Conservation (phyloP, 2,329 filamentous ascomycete genomes). For the Trichoderma cornu-damae region DNA sequence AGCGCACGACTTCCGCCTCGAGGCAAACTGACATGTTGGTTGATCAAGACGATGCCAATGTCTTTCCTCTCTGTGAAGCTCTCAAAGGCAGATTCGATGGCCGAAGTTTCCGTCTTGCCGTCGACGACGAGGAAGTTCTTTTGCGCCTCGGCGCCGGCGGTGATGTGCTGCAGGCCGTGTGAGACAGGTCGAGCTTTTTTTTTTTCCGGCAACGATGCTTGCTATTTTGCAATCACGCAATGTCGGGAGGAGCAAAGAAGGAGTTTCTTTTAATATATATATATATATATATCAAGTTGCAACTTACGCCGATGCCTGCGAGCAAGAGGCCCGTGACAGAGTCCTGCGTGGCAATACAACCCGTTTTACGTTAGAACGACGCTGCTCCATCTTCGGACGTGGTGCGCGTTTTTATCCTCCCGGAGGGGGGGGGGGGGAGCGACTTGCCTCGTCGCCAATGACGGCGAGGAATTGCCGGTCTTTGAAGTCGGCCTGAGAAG, state of each 20-base stretch:
- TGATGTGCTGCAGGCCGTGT: slow-evolving; percentile 68
- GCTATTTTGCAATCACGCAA: too few species aligned
- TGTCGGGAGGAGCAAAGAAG: neutral
- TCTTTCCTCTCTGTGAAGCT: slow-evolving; percentile 88
- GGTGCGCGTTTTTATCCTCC: neutral
- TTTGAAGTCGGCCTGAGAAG: slow-evolving; percentile 58
- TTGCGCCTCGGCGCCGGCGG: slow-evolving; percentile 77
- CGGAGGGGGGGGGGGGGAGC: neutral
- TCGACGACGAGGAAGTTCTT: slow-evolving; percentile 99
- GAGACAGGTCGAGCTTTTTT: neutral
- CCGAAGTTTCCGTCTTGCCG: slow-evolving; percentile 78
- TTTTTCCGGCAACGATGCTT: neutral
- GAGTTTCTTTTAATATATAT: too few species aligned
- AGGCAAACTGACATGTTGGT: slow-evolving; percentile 72
- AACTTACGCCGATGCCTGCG: slow-evolving; percentile 81
- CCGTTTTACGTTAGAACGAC: slow-evolving; percentile 27
- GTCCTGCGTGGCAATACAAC: slow-evolving; percentile 54
- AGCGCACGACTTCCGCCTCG: too few species aligned
- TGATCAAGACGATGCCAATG: slow-evolving; percentile 93
- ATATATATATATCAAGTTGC: neutral
- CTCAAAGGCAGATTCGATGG: slow-evolving; percentile 88
- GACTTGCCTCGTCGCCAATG: slow-evolving; percentile 84
- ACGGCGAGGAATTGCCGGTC: slow-evolving; percentile 95
- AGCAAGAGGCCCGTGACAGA: slow-evolving; percentile 94
- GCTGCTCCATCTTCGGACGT: neutral